These are phyloP conservation scores for Adansonia rubrostipa DNA, from an alignment of 441 rosid genomes.

Conservation along the genomic window DNA sequence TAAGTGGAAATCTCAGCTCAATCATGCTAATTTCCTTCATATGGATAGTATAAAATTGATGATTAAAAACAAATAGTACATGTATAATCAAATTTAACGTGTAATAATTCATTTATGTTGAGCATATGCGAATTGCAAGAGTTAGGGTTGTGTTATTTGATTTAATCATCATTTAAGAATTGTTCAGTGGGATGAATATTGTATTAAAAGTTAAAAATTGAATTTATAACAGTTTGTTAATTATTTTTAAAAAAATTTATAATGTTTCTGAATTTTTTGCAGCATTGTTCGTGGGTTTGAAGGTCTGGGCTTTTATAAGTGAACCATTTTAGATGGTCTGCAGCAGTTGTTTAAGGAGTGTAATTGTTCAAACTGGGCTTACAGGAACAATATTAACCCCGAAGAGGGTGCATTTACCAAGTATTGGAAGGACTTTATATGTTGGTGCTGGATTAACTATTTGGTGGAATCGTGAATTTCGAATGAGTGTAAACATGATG, in stretches of 20 bases:
- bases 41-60: neutral
- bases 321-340: slow-evolving; percentile 71
- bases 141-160: neutral
- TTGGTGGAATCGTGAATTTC: slow-evolving; percentile 38
- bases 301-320: slow-evolving; percentile 33
- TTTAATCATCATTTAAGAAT: neutral
- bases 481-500: slow-evolving; percentile 61
- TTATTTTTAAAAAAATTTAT: neutral
- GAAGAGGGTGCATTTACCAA: slow-evolving; percentile 39
- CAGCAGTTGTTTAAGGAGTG: slow-evolving; percentile 59
- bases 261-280: slow-evolving; percentile 20
- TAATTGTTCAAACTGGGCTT: slow-evolving; percentile 62
- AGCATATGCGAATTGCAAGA: neutral
- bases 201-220: neutral
- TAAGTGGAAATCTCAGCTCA: neutral
- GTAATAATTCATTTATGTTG: neutral
- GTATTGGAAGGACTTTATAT: slow-evolving; percentile 41
- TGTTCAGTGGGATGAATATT: neutral
- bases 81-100: neutral
- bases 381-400: slow-evolving; percentile 43
- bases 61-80: neutral
- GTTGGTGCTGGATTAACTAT: slow-evolving; percentile 38
- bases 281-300: slow-evolving; percentile 22
- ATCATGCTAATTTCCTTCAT: neutral
- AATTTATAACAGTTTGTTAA: neutral